Conservation (phyloP, 2,329 filamentous ascomycete species). For the Phyllosticta citribraziliensis region DNA sequence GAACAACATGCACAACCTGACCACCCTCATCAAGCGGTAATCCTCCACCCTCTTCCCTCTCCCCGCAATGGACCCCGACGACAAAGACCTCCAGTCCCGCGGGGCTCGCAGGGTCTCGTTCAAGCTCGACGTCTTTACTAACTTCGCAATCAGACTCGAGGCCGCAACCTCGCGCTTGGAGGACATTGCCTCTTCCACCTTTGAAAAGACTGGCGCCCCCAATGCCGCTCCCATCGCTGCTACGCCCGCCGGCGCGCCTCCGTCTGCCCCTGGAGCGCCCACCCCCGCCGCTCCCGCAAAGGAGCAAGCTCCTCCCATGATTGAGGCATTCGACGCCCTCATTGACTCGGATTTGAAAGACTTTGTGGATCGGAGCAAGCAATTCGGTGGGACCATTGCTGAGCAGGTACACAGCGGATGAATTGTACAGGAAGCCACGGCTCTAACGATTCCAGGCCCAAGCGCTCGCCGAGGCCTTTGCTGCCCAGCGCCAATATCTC, state of each 20-base stretch:
- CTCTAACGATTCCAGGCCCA: slow-evolving; percentile 33
- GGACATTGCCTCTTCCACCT: slow-evolving; percentile 77
- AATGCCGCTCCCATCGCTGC: slow-evolving; percentile 28
- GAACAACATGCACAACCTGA: slow-evolving; percentile 90
- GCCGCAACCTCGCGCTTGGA: slow-evolving; percentile 92
- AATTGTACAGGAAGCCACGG: neutral
- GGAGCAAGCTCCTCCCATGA: slow-evolving; percentile 41
- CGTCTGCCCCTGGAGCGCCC: slow-evolving; percentile 13
- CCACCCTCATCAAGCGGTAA: slow-evolving; percentile 96
- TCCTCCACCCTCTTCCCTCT: slow-evolving; percentile 21
- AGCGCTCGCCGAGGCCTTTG: slow-evolving; percentile 57
- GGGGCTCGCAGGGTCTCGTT: slow-evolving; percentile 7
- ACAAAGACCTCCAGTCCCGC: slow-evolving; percentile 13
- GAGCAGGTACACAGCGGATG: slow-evolving; percentile 56
- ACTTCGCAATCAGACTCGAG: slow-evolving; percentile 63
- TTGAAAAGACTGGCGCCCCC: slow-evolving; percentile 41
- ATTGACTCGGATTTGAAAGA: slow-evolving; percentile 63
- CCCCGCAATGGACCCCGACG: slow-evolving; percentile 13
- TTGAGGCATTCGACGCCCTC: slow-evolving; percentile 80
- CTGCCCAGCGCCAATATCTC: slow-evolving; percentile 78
- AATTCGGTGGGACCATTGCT: slow-evolving; percentile 66
- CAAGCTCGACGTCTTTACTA: slow-evolving; percentile 37
- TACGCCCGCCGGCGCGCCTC: slow-evolving; percentile 20
- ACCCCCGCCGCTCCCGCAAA: slow-evolving; percentile 19
- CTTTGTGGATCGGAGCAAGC: slow-evolving; percentile 68